These are phyloP conservation scores for Rhodotorula babjevae DNA, from an alignment of 768 basidiomycete genomes.

Conservation along the genomic window DNA sequence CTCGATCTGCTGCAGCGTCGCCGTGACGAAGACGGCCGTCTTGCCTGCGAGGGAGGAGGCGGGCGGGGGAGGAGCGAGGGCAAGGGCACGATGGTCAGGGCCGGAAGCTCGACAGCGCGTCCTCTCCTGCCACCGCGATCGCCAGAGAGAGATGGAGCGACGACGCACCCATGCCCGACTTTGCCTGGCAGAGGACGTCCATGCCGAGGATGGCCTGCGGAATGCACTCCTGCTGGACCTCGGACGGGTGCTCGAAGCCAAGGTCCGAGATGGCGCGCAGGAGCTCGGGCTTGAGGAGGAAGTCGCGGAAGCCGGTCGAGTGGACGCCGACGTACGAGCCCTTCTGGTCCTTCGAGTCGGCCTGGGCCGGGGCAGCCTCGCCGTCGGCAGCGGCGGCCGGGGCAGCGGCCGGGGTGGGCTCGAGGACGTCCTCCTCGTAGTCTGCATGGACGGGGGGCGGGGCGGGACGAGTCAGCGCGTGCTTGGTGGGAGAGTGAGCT, in stretches of 20 bases:
- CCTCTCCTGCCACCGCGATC: no score
- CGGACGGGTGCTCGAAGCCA: constrained; percentile 99
- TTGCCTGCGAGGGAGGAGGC: no score
- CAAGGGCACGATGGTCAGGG: background rate
- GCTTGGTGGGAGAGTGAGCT: background rate
- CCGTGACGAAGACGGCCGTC: constrained; percentile 97
- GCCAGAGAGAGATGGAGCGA: no score
- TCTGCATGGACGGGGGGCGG: constrained; percentile 2
- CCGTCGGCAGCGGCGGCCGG: constrained; percentile 14
- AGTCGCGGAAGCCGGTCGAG: constrained; percentile 98
- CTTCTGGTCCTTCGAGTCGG: constrained; percentile 43
- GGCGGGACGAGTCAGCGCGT: background rate
- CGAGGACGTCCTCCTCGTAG: constrained; percentile 38
- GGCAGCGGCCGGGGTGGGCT: constrained; percentile 6
- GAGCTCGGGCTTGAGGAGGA: constrained; percentile 93
- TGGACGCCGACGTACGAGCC: constrained; percentile 96
- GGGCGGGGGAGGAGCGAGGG: no score
- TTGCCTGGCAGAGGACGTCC: constrained; percentile 99
- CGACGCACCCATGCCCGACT: constrained; percentile 67
- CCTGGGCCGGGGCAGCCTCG: constrained; percentile 13
- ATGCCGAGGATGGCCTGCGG: constrained; percentile 98
- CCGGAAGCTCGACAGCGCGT: no score
- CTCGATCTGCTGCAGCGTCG: constrained; percentile 95
- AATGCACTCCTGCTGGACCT: constrained; percentile 99
- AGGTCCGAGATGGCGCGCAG: constrained; percentile 96